Conservation (phyloP, 148 eudicot genomes). For the Simmondsia chinensis region DNA sequence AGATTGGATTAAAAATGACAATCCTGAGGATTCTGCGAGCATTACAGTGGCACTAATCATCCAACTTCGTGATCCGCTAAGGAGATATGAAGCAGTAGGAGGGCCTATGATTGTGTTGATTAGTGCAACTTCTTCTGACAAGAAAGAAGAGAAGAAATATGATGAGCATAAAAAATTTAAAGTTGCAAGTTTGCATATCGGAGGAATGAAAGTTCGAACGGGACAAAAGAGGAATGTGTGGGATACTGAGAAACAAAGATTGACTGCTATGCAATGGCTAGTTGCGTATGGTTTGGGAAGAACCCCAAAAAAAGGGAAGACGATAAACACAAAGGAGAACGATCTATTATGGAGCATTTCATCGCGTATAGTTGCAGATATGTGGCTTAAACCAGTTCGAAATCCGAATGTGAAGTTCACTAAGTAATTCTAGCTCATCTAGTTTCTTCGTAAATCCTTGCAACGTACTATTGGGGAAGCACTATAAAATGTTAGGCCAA, state of each 20-base stretch:
- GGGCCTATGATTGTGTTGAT: slow-evolving; percentile 63
- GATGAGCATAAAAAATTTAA: slow-evolving; percentile 43
- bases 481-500: no score
- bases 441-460: no score
- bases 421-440: slow-evolving; percentile 24
- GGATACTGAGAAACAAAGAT: slow-evolving; percentile 83
- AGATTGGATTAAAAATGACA: slow-evolving; percentile 46
- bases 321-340: slow-evolving; percentile 25
- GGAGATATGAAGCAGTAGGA: slow-evolving; percentile 86
- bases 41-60: slow-evolving; percentile 34
- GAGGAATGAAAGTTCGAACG: slow-evolving; percentile 57
- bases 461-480: no score
- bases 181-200: slow-evolving; percentile 59
- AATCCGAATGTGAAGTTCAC: slow-evolving; percentile 83
- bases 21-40: slow-evolving; percentile 8
- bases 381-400: slow-evolving; percentile 92
- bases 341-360: slow-evolving; percentile 88
- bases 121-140: slow-evolving; percentile 29
- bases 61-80: slow-evolving; percentile 74
- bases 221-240: slow-evolving; percentile 46
- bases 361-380: slow-evolving; percentile 77
- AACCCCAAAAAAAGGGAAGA: slow-evolving; percentile 44
- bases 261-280: slow-evolving; percentile 93
- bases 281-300: slow-evolving; percentile 60
- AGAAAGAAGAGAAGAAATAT: slow-evolving; percentile 6